phyloP scores from a whole-genome alignment of 2,329 filamentous ascomycete species.

The Nothophoma quercina region DNA sequence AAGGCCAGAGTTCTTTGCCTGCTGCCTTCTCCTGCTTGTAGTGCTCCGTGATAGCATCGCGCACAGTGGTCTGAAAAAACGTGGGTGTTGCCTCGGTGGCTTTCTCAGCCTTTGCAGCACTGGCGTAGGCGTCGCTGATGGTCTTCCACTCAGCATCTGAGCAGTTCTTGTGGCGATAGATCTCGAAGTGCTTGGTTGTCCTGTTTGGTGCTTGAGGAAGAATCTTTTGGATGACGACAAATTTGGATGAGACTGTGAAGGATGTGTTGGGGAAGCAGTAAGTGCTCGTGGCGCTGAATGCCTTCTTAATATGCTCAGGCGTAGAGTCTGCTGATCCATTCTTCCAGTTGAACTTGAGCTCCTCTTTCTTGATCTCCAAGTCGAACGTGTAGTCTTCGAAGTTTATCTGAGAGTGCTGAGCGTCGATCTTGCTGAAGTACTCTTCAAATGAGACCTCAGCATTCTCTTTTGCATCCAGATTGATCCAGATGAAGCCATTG shows the following conservation, averaged over 20 bases:
- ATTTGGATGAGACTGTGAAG: background rate
- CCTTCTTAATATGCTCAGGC: background rate
- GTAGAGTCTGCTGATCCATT: background rate
- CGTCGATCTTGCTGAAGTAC: background rate
- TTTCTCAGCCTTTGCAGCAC: slow-evolving; percentile 55
- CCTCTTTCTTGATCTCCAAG: background rate
- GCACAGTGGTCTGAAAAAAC: background rate
- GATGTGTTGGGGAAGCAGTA: slow-evolving; percentile 2
- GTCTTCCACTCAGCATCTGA: slow-evolving; percentile 63
- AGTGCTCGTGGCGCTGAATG: background rate
- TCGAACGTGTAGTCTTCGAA: slow-evolving; percentile 2
- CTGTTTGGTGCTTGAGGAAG: background rate
- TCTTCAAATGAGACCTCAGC: slow-evolving; percentile 28
- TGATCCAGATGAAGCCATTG: slow-evolving; percentile 45
- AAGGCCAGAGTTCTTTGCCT: slow-evolving; percentile 8
- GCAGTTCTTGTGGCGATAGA: slow-evolving; percentile 66
- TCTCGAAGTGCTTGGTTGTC: slow-evolving; percentile 53
- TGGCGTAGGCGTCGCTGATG: slow-evolving; percentile 65
- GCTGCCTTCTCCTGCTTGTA: slow-evolving; percentile 4
- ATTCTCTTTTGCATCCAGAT: slow-evolving; percentile 33
- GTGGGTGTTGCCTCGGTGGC: background rate
- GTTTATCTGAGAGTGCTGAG: background rate
- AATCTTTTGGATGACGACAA: background rate
- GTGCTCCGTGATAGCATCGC: slow-evolving; percentile 1
- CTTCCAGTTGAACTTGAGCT: slow-evolving; percentile 6